Percentiles rank a stretch among this genome's conserved stretches.
Conservation (phyloP, 257 asterid species). For the Anisodus acutangulus region DNA sequence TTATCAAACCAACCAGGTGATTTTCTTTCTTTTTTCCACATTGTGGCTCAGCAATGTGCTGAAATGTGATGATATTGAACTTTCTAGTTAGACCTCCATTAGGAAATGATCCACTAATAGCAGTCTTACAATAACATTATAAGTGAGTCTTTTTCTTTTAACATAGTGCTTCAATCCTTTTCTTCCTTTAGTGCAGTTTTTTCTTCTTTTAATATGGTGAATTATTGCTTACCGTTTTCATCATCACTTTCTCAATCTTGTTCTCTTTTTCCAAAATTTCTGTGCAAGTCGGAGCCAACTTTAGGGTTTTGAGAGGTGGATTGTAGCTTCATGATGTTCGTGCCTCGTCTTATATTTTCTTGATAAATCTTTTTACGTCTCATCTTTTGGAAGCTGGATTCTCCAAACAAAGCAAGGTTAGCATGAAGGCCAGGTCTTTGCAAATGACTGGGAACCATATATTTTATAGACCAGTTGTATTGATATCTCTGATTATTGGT, state of each 20-base stretch:
- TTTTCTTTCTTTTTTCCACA: constrained; percentile 27
- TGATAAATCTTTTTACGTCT: background rate
- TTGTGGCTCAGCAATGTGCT: background rate
- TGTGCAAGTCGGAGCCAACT: background rate
- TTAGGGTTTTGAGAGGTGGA: background rate
- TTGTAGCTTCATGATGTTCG: constrained; percentile 15
- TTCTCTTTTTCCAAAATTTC: background rate
- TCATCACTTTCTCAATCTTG: constrained; percentile 2
- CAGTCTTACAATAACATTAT: background rate
- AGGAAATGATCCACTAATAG: constrained; percentile 4
- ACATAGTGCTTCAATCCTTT: background rate
- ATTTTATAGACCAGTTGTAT: background rate
- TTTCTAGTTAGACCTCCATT: constrained; percentile 17
- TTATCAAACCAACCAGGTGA: constrained; percentile 85
- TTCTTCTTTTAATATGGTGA: background rate
- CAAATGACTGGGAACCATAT: constrained; percentile 9
- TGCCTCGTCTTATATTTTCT: constrained; percentile 6
- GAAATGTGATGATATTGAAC: background rate
- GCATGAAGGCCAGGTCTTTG: background rate
- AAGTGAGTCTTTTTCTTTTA: background rate
- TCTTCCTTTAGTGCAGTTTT: background rate
- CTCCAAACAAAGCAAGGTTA: background rate
- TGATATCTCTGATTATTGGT: constrained; percentile 9
- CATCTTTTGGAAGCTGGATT: background rate
- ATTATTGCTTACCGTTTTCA: background rate